Evolutionary conservation across 768 basidiomycete genomes (phyloP), one percentile per base, ranked within the genome.

Genomic region (Boletales sp.): DNA sequence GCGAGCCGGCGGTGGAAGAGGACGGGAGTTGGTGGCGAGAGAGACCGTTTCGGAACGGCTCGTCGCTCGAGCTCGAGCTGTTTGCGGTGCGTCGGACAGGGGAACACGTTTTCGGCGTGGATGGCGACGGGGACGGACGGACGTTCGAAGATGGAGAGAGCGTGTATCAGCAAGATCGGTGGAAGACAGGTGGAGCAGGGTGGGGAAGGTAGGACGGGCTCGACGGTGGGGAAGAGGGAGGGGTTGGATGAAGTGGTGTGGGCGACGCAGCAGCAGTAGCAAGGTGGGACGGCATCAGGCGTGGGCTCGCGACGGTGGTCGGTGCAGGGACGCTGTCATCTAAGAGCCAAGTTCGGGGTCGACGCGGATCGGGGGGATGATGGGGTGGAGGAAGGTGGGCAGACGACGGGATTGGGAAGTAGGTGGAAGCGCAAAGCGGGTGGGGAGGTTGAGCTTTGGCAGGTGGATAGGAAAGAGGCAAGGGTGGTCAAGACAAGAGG

Each of bases 91-190:
- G 75, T 4, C 66, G 79, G 46, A 87, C 87, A 0, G 83, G 84
- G 7, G 88, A 89, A 49, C 73, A 73, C 71, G 46, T 69, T 59
- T 44, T 55, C 59, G 58, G 12, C 59, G 71, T 37, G n/a, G n/a
- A n/a, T n/a, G n/a, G n/a, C n/a, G n/a, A n/a, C n/a, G 71, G 72
- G 12, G 75, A 77, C 46, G 56, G 82, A 9, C 73, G 79, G n/a
- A 69, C 74, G 11, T 86, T 90, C 53, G 82, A 86, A 60, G 88
- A 89, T 54, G 80, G 79, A 0, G 87, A 90, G 58, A 82, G 74
- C 50, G 56, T 88, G 4, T 88, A 87, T 63, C 74, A 76, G 49
- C 75, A 87, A 21, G 89, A 90, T 63, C 90, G 87, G 86, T 74
- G 86, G 42, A 87, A 90, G 66, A 82, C 83, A 4, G 45, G 61